Evolutionary conservation across 345 rosid species (phyloP), one percentile per base, ranked within the genome.

Genomic region (Chamaenerion angustifolium): DNA sequence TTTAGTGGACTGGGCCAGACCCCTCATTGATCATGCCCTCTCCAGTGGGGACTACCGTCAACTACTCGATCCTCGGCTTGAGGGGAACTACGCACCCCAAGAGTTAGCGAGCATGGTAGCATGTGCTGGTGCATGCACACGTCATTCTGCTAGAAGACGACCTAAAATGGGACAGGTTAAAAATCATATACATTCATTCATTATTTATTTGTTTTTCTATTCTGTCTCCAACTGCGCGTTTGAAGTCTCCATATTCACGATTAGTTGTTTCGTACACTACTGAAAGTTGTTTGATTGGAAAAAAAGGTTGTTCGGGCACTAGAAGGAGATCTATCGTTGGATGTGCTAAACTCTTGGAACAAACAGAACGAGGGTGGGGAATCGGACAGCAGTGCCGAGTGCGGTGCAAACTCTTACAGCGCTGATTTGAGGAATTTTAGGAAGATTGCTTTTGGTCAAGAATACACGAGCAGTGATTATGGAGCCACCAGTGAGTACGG

Each of bases 121-220:
- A 0, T 86, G 83, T 50, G 98, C 95, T 4, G 84, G 69, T 12
- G 82, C 84, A 15, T 69, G 77, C 9, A 58, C 86, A 17, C 71
- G 94, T 46, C 94, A 86, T 55, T 83, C 88, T 11, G 82, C 88
- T 5, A 67, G 76, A 55, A 73, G 78, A 58, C 60, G 98, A 13
- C 92, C 95, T 3, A 86, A 75, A 58, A 81, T 90, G 94, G 79
- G 95, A 75, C 98, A 81, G 80, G 94, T 89, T n/a, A n/a, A n/a
- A n/a, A n/a, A n/a, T n/a, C n/a, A 25, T 9, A 5, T 4, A 14
- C 12, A 10, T 49, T 31, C 15, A 23, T 16, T 18, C 40, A 49
- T 10, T 19, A 9, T 10, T 37, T 14, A 19, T 4, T 11, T 18
- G 9, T 3, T 21, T 11, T 11, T 8, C 10, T n/a, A n/a, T n/a